Evolutionary conservation across 1,284 basidiomycete genomes (phyloP).

Genomic region (Ustilago hordei): DNA sequence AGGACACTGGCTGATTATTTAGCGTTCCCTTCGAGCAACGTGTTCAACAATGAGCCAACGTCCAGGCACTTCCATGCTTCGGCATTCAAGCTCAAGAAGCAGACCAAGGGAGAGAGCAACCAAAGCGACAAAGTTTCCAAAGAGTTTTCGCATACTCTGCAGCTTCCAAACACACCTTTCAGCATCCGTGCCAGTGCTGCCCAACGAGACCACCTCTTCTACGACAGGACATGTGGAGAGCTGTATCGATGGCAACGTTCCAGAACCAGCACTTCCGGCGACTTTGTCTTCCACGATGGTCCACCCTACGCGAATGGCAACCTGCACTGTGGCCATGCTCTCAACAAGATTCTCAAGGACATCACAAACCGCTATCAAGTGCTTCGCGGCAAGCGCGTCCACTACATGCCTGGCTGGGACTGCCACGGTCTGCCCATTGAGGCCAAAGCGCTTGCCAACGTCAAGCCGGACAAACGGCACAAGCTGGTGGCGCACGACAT

Average conservation of each 20-base stretch:
- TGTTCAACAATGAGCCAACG: neutral
- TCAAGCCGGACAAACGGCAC: constrained; percentile 74
- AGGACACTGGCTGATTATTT: neutral
- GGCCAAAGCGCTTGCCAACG: constrained; percentile 58
- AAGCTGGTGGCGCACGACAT: constrained; percentile 72
- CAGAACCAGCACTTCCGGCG: constrained; percentile 13
- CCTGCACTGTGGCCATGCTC: constrained; percentile 93
- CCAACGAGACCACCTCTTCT: constrained; percentile 76
- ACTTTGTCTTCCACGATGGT: constrained; percentile 91
- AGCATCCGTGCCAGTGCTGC: constrained; percentile 80
- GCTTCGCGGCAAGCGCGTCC: constrained; percentile 80
- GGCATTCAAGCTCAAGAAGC: constrained; percentile 10
- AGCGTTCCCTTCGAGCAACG: neutral
- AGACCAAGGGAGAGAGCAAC: neutral
- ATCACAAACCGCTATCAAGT: constrained; percentile 92
- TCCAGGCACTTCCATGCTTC: constrained; percentile 13
- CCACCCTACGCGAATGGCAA: constrained; percentile 98
- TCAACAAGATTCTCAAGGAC: constrained; percentile 98
- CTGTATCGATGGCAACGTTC: constrained; percentile 84
- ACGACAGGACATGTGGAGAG: constrained; percentile 78
- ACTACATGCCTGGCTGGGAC: constrained; percentile 98
- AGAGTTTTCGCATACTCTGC: constrained; percentile 76
- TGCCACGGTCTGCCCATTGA: constrained; percentile 95
- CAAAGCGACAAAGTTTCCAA: constrained; percentile 22
- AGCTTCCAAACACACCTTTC: constrained; percentile 86